Conservation (phyloP, 208 protist species). For the Dictyostelium gargantuum region DNA sequence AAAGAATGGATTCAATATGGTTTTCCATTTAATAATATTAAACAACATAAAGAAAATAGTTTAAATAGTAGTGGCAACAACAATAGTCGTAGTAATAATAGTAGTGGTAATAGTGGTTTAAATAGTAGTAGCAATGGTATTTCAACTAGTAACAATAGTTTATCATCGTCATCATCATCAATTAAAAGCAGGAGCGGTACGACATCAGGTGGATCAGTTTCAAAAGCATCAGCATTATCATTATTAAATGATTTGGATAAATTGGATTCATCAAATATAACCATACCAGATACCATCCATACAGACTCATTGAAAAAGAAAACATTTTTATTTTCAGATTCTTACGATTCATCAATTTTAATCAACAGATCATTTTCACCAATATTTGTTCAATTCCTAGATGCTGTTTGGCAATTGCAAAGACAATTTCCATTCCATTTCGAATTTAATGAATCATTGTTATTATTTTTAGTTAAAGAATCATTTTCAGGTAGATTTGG, state of each 20-base stretch:
- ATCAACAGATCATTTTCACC: conserved; percentile 80
- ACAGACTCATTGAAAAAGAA: not conserved
- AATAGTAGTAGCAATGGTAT: not conserved
- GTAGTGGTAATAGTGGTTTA: not conserved
- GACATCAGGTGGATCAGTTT: not conserved
- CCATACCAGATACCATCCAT: not conserved
- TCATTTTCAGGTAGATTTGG: conserved; percentile 43
- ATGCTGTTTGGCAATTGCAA: conserved; percentile 94
- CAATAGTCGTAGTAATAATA: not conserved
- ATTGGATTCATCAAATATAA: not conserved
- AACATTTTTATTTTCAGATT: not conserved
- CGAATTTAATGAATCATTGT: conserved; percentile 40
- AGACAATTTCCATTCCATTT: conserved; percentile 89
- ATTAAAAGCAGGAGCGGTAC: not conserved
- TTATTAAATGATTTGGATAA: not conserved
- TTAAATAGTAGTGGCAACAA: not conserved
- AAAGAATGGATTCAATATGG: conserved; percentile 96
- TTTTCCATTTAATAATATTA: conserved; percentile 18
- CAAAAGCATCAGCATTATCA: not conserved
- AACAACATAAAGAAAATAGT: not conserved
- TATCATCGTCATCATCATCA: not conserved
- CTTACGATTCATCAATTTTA: not conserved
- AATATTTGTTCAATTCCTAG: conserved; percentile 95
- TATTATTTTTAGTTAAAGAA: conserved; percentile 27
- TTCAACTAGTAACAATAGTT: not conserved